These are phyloP conservation scores for Elongisporangium undulatum DNA, from an alignment of 352 stramenopile species.

Conservation along the genomic window DNA sequence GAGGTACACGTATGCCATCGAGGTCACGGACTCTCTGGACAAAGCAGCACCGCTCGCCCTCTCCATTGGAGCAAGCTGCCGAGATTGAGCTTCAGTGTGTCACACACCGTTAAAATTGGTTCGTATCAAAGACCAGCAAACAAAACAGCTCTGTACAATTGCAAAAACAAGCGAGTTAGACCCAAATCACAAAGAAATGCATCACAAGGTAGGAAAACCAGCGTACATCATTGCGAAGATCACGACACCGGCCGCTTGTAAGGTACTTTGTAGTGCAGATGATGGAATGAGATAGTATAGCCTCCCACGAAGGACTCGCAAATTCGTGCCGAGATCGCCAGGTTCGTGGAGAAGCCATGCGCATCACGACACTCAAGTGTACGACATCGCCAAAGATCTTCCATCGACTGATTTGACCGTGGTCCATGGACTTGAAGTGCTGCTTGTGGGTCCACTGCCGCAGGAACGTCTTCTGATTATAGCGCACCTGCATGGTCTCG, in stretches of 20 bases:
- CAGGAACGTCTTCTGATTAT: conserved; percentile 82
- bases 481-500: conserved; percentile 84
- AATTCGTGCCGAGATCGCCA: conserved; percentile 76
- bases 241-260: conserved; percentile 49
- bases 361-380: conserved; percentile 81
- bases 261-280: conserved; percentile 69
- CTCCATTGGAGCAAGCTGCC: conserved; percentile 35
- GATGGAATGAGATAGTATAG: conserved; percentile 69
- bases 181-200: not conserved
- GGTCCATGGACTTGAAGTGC: conserved; percentile 61
- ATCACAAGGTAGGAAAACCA: not conserved
- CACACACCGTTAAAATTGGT: conserved; percentile 81
- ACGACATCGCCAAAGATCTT: conserved; percentile 86
- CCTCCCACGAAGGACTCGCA: conserved; percentile 80
- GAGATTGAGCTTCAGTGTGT: conserved; percentile 80
- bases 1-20: conserved; percentile 69
- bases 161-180: not conserved
- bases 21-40: not conserved
- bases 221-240: conserved; percentile 53
- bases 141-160: conserved; percentile 55
- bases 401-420: conserved; percentile 59
- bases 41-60: conserved; percentile 2
- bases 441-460: conserved; percentile 85
- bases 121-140: conserved; percentile 80
- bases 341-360: conserved; percentile 70